These are phyloP conservation scores for Didymella sp. DNA, from an alignment of 2,329 filamentous ascomycete species.

Conservation along the genomic window DNA sequence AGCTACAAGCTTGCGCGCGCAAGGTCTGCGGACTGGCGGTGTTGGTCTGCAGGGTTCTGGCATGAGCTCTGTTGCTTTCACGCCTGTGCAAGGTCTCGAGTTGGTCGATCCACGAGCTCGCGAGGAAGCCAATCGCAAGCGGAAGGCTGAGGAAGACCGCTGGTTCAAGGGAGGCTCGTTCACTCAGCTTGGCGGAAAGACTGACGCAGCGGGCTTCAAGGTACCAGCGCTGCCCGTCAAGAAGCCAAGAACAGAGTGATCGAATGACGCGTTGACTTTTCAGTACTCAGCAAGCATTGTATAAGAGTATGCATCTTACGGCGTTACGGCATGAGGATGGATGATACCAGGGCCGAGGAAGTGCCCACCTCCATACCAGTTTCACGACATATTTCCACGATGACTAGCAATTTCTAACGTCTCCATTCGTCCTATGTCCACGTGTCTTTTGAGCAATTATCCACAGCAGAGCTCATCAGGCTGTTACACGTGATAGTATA, in stretches of 20 bases:
- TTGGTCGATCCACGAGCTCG: slow-evolving; percentile 92
- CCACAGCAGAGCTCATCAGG: too few relatives aligned
- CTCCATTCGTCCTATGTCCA: too few relatives aligned
- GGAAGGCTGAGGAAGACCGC: slow-evolving; percentile 90
- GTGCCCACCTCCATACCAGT: slow-evolving; percentile 1
- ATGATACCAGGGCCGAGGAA: slow-evolving; percentile 13
- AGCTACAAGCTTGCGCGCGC: slow-evolving; percentile 74
- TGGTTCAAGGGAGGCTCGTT: slow-evolving; percentile 99
- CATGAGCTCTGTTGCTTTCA: slow-evolving; percentile 89
- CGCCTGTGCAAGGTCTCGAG: slow-evolving; percentile 91
- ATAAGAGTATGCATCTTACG: slow-evolving; percentile 11
- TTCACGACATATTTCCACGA: background rate
- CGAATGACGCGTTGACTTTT: background rate
- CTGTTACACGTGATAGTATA: too few relatives aligned
- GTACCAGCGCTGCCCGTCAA: slow-evolving; percentile 81
- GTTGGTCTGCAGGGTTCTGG: slow-evolving; percentile 72
- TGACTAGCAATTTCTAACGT: background rate
- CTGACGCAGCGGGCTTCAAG: slow-evolving; percentile 75
- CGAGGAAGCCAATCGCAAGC: slow-evolving; percentile 85
- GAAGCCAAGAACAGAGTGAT: slow-evolving; percentile 55
- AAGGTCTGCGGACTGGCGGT: slow-evolving; percentile 80
- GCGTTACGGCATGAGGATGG: slow-evolving; percentile 10
- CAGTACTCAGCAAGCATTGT: background rate
- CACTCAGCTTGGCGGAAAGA: slow-evolving; percentile 72
- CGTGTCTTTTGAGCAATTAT: too few relatives aligned